Percentiles rank a stretch among this genome's conserved stretches.
phyloP scores from a whole-genome alignment of 495 filamentous ascomycete species.

The Poronia punctata region DNA sequence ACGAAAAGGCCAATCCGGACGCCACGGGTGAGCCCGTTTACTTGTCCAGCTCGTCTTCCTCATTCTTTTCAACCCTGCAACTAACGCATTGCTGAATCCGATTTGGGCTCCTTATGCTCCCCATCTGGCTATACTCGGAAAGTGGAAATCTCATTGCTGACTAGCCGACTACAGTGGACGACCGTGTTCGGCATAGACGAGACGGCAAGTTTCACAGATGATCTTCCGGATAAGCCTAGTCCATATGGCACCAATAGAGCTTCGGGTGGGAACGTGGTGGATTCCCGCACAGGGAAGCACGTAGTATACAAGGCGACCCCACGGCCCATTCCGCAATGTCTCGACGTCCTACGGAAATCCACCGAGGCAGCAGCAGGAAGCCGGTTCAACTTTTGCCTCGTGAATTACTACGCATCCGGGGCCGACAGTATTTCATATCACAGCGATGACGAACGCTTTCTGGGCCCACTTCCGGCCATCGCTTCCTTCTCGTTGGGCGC shows the following conservation, averaged over 20 bases:
- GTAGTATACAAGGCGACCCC: slow-evolving; percentile 27
- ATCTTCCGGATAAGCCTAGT: neutral
- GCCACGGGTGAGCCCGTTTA: slow-evolving; percentile 30
- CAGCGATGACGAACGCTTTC: slow-evolving; percentile 69
- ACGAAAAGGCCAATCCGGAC: slow-evolving; percentile 56
- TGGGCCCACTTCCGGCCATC: slow-evolving; percentile 59
- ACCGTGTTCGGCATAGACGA: slow-evolving; percentile 68
- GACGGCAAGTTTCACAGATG: slow-evolving; percentile 38
- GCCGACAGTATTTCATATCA: slow-evolving; percentile 68
- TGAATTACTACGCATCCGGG: slow-evolving; percentile 69
- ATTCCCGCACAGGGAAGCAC: slow-evolving; percentile 7
- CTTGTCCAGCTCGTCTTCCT: no score
- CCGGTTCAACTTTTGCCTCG: slow-evolving; percentile 65
- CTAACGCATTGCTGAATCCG: neutral
- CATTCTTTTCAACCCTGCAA: no score
- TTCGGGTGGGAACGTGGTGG: neutral
- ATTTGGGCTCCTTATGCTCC: no score
- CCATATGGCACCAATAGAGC: neutral
- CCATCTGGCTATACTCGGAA: neutral
- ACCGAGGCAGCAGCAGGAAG: slow-evolving; percentile 54
- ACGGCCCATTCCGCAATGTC: slow-evolving; percentile 59
- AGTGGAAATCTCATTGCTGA: neutral
- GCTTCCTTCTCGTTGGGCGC: slow-evolving; percentile 63
- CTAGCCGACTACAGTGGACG: slow-evolving; percentile 40
- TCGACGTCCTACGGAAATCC: slow-evolving; percentile 47